Evolutionary conservation across 257 asterid species (phyloP).

Genomic region (Rubia yunnanensis): DNA sequence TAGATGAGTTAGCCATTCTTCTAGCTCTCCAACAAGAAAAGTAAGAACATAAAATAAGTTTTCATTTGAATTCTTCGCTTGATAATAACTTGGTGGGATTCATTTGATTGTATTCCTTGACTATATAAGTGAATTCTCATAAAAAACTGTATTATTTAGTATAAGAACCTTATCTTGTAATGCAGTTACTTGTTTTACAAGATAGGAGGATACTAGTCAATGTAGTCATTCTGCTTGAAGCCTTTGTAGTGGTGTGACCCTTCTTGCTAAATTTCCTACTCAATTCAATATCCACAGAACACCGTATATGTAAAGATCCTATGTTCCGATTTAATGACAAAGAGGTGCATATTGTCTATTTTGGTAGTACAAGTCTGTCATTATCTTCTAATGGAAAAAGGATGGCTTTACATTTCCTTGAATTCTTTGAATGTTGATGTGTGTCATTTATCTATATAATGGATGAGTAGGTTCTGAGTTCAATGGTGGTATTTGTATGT

Average conservation of each 20-base stretch:
- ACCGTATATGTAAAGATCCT: not conserved
- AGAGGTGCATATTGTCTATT: not conserved
- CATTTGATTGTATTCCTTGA: not conserved
- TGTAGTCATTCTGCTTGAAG: not conserved
- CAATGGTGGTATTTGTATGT: not conserved
- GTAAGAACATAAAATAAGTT: constrained; percentile 34
- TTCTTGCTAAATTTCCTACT: not conserved
- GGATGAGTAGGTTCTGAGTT: not conserved
- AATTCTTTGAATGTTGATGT: not conserved
- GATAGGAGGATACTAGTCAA: not conserved
- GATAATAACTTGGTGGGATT: not conserved
- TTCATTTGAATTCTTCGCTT: not conserved
- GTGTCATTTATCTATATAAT: not conserved
- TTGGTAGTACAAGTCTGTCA: not conserved
- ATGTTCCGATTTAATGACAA: not conserved
- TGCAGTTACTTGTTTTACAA: not conserved
- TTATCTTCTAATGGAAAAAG: not conserved
- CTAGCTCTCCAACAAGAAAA: constrained; percentile 80
- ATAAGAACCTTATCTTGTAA: not conserved
- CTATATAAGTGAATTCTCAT: not conserved
- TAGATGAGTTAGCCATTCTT: constrained; percentile 96
- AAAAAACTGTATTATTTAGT: not conserved
- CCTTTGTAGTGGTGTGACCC: not conserved
- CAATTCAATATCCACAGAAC: not conserved
- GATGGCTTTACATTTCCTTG: not conserved